A percentile compares a stretch with the other conserved stretches of the same genome.
Evolutionary conservation across 2,329 filamentous ascomycete species (phyloP).

Genomic region (Akanthomyces muscarius): DNA sequence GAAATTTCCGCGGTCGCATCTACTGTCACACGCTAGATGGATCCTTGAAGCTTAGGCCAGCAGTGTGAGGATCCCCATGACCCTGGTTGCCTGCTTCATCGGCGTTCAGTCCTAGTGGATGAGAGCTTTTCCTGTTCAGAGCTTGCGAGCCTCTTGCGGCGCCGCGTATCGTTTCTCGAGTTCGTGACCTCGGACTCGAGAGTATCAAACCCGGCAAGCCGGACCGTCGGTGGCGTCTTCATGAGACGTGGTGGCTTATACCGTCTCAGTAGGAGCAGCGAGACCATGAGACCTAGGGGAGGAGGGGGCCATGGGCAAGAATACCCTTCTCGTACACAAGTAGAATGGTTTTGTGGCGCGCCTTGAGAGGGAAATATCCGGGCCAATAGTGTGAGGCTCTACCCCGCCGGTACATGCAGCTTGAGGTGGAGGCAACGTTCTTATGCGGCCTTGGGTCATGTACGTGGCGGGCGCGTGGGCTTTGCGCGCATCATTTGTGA

Average conservation of each 20-base stretch:
- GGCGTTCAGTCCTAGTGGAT: not conserved
- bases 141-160: not conserved
- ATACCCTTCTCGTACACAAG: not conserved
- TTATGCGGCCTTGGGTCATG: not conserved
- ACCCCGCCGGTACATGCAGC: constrained; percentile 13
- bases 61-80: not conserved
- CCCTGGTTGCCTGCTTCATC: not conserved
- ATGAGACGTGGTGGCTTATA: not conserved
- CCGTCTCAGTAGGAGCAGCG: not conserved
- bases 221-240: constrained; percentile 9
- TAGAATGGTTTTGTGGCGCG: constrained; percentile 6
- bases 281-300: not conserved
- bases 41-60: not conserved
- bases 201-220: not conserved
- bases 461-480: constrained; percentile 3
- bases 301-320: not conserved
- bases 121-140: not conserved
- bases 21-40: not conserved
- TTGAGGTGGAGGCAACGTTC: constrained; percentile 11
- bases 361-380: not conserved
- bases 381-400: constrained; percentile 12
- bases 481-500: constrained; percentile 12
- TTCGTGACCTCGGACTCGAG: not conserved
- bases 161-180: not conserved
- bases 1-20: not conserved